Conservation (phyloP, 805 yeast genomes). For the Lachancea quebecensis region DNA sequence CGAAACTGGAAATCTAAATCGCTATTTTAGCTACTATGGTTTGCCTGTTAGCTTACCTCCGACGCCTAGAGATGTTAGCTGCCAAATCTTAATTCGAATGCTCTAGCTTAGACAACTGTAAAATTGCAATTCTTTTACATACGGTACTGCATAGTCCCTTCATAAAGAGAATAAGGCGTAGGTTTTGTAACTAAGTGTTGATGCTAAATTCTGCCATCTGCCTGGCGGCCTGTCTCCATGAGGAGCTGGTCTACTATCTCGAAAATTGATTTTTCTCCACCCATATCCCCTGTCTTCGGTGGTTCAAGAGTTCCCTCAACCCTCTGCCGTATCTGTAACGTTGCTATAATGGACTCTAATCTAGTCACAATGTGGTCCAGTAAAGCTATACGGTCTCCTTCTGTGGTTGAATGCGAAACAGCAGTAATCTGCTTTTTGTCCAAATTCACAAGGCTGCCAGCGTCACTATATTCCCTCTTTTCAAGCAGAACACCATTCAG, state of each 20-base stretch:
- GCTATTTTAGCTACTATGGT: too few species aligned
- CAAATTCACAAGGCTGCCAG: constrained; percentile 14
- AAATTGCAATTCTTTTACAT: too few species aligned
- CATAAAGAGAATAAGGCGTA: too few species aligned
- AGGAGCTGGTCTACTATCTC: constrained; percentile 25
- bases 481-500: constrained; percentile 38
- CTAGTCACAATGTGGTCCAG: constrained; percentile 64
- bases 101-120: too few species aligned
- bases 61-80: too few species aligned
- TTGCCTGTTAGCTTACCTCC: too few species aligned
- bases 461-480: constrained; percentile 3
- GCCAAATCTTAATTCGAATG: too few species aligned
- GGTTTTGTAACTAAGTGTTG: too few species aligned
- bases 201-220: too few species aligned
- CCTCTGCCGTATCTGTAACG: constrained; percentile 38
- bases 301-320: constrained; percentile 17
- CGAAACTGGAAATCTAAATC: too few species aligned
- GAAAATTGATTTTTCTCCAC: constrained; percentile 15
- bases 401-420: constrained; percentile 21
- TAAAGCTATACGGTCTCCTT: constrained; percentile 44
- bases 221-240: constrained; percentile 4
- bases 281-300: constrained; percentile 10
- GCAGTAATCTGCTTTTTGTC: constrained; percentile 19
- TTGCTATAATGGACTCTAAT: constrained; percentile 52
- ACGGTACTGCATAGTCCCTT: too few species aligned